phyloP scores from a whole-genome alignment of 371 early-diverging fungal genomes.

The Nematocida sp. region DNA sequence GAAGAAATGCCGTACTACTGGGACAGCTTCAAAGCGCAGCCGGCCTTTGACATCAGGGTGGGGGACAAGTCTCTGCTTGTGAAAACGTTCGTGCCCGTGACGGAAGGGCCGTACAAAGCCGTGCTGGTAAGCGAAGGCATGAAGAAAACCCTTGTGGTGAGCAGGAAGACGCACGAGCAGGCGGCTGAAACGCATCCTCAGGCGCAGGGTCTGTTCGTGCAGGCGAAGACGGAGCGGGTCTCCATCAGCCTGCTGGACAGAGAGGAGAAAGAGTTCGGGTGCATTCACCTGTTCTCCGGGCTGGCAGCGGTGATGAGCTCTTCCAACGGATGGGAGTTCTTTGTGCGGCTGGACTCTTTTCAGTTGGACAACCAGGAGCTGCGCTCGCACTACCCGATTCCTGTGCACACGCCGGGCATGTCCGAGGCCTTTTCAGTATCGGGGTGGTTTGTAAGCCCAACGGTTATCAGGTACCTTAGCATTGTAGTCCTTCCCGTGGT shows the following conservation, averaged over 20 bases:
- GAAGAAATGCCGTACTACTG: constrained; percentile 41
- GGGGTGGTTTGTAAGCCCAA: constrained; percentile 32
- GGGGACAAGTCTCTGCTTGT: neutral
- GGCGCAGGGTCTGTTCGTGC: constrained; percentile 9
- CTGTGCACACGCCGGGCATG: constrained; percentile 10
- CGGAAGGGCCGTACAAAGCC: neutral
- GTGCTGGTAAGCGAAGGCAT: constrained; percentile 14
- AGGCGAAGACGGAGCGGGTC: neutral
- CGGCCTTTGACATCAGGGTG: constrained; percentile 33
- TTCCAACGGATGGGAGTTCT: constrained; percentile 32
- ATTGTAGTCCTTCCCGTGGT: constrained; percentile 20
- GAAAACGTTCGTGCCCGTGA: neutral
- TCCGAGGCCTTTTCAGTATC: constrained; percentile 22
- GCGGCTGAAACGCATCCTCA: neutral
- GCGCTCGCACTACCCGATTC: constrained; percentile 19
- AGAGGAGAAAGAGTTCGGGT: constrained; percentile 20
- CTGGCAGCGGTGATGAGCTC: neutral
- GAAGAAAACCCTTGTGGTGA: constrained; percentile 8
- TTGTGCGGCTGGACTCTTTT: constrained; percentile 1
- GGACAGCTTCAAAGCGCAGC: constrained; percentile 51
- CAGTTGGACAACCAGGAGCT: constrained; percentile 45
- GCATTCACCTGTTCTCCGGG: constrained; percentile 18
- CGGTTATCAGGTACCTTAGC: constrained; percentile 28
- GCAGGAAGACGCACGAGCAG: neutral
- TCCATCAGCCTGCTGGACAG: constrained; percentile 39